Conservation (phyloP, 352 stramenopile genomes). For the Phytopythium litorale region DNA sequence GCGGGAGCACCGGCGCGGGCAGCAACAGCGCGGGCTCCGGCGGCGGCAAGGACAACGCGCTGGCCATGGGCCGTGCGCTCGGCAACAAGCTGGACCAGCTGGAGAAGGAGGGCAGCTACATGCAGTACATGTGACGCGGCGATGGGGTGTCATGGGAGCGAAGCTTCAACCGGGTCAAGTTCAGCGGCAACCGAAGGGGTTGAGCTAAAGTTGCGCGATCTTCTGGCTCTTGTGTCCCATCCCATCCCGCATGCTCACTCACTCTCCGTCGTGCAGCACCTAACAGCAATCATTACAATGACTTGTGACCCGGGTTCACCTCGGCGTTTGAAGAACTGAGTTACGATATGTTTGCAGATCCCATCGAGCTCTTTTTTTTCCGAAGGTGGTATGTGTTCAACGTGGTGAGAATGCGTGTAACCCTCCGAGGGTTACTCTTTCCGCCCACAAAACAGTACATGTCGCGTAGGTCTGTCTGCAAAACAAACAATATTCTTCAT, state of each 20-base stretch:
- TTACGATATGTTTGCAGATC: neutral
- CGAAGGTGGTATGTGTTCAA: neutral
- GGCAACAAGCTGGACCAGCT: slow-evolving; percentile 73
- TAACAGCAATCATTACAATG: neutral
- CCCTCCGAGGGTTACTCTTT: neutral
- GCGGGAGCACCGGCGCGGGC: slow-evolving; percentile 11
- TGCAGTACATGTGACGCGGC: slow-evolving; percentile 34
- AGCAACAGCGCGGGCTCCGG: slow-evolving; percentile 2
- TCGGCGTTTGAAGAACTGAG: neutral
- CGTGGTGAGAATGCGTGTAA: neutral
- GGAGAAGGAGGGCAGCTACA: slow-evolving; percentile 59
- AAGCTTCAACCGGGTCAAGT: neutral
- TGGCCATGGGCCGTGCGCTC: slow-evolving; percentile 32
- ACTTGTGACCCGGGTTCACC: neutral
- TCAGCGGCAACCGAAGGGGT: neutral
- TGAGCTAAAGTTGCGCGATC: neutral
- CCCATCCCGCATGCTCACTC: neutral
- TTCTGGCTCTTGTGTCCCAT: neutral
- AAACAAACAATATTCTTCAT: neutral
- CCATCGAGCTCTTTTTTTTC: neutral
- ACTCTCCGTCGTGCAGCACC: neutral
- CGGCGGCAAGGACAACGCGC: slow-evolving; percentile 8
- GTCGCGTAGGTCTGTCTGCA: neutral
- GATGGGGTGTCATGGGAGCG: no score
- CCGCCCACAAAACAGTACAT: neutral